Evolutionary conservation across 257 asterid species (phyloP).

Genomic region (Leonotis leonurus): DNA sequence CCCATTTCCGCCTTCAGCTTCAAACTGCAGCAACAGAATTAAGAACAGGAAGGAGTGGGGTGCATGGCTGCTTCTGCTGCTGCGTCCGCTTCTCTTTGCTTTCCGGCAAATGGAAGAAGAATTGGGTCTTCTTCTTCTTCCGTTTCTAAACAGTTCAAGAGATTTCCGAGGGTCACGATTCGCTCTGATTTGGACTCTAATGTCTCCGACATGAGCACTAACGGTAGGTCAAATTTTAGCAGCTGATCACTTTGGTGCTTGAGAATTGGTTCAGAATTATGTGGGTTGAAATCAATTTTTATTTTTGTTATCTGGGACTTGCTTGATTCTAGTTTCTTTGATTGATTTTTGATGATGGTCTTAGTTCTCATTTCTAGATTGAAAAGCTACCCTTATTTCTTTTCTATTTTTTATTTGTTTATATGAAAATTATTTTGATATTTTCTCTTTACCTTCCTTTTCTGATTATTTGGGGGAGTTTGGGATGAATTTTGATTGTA

Average conservation of each 20-base stretch:
- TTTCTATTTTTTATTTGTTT: background rate
- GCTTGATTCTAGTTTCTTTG: background rate
- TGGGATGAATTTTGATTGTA: background rate
- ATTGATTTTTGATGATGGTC: slow-evolving; percentile 2
- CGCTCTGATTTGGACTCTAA: slow-evolving; percentile 84
- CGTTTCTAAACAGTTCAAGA: slow-evolving; percentile 27
- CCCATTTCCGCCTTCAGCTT: background rate
- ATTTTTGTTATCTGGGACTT: background rate
- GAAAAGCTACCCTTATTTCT: no score
- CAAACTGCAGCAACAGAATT: background rate
- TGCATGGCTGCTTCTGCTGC: slow-evolving; percentile 52
- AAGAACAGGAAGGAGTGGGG: background rate
- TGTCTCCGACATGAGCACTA: slow-evolving; percentile 83
- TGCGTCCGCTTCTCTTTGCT: slow-evolving; percentile 41
- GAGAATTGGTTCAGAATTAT: background rate
- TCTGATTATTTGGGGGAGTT: background rate
- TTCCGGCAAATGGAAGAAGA: slow-evolving; percentile 43
- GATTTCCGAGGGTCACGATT: slow-evolving; percentile 35
- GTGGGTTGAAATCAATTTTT: background rate
- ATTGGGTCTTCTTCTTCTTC: slow-evolving; percentile 24
- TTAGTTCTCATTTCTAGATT: slow-evolving; percentile 9
- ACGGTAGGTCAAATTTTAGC: slow-evolving; percentile 39
- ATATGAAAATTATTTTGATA: background rate
- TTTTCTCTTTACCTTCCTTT: background rate
- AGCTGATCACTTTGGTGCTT: background rate